Evolutionary conservation across 495 filamentous ascomycete species (phyloP).

Genomic region (Daldinia vernicosa): DNA sequence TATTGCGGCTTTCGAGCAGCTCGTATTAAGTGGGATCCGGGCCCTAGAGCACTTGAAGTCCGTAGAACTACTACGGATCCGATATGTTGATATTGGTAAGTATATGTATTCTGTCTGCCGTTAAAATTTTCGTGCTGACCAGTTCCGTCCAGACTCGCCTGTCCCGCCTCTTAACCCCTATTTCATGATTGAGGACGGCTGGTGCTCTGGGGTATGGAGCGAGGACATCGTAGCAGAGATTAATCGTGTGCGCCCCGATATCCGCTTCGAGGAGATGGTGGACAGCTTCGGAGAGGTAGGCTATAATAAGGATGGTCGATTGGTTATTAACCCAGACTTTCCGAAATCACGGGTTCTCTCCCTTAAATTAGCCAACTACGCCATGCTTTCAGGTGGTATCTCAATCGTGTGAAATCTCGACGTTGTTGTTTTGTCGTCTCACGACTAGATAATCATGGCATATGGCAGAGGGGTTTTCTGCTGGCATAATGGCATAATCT

Average conservation of each 20-base stretch:
- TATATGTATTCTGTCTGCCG: conserved; percentile 33
- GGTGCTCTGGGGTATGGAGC: conserved; percentile 75
- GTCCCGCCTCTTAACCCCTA: conserved; percentile 70
- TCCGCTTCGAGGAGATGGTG: conserved; percentile 64
- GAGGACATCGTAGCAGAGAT: conserved; percentile 67
- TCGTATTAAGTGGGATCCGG: conserved; percentile 68
- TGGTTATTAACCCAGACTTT: conserved; percentile 58
- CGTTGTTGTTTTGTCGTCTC: not conserved
- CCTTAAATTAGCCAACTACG: conserved; percentile 59
- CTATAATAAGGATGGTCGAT: conserved; percentile 61
- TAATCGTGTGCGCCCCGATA: conserved; percentile 60
- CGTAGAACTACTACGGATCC: conserved; percentile 69
- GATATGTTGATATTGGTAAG: conserved; percentile 75
- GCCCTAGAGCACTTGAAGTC: conserved; percentile 61
- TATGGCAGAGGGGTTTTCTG: not conserved
- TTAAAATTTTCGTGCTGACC: conserved; percentile 20
- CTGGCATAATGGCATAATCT: not conserved
- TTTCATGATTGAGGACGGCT: conserved; percentile 66
- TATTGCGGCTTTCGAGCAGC: conserved; percentile 70
- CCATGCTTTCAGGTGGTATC: conserved; percentile 53
- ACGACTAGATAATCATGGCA: conserved; percentile 2
- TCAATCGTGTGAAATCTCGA: conserved; percentile 44
- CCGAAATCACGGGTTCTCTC: conserved; percentile 56
- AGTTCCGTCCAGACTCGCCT: conserved; percentile 55
- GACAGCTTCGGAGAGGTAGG: conserved; percentile 64